Conservation (phyloP, 495 filamentous ascomycete genomes). For the Lasiosphaeria miniovina region DNA sequence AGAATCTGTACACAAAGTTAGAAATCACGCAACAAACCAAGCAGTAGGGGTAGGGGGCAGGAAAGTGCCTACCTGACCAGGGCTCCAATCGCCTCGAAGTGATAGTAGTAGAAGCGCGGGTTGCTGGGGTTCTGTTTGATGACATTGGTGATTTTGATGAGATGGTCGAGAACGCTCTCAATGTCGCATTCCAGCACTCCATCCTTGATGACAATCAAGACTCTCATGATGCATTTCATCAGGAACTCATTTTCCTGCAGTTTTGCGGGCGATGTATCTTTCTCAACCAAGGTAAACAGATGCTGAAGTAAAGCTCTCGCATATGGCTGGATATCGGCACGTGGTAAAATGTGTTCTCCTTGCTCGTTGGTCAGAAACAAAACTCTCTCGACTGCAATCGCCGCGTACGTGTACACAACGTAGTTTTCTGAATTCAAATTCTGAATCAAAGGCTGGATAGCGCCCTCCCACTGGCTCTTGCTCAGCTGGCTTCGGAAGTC, state of each 20-base stretch:
- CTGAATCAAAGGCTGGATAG: slow-evolving; percentile 84
- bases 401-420: slow-evolving; percentile 95
- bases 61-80: slow-evolving; percentile 62
- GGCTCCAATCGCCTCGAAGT: slow-evolving; percentile 95
- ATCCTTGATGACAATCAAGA: slow-evolving; percentile 89
- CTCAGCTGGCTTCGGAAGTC: slow-evolving; percentile 87
- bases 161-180: slow-evolving; percentile 69
- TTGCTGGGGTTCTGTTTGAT: slow-evolving; percentile 95
- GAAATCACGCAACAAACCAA: not conserved
- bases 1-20: slow-evolving; percentile 50
- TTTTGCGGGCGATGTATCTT: slow-evolving; percentile 77
- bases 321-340: slow-evolving; percentile 68
- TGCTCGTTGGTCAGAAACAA: slow-evolving; percentile 73
- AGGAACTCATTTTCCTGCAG: slow-evolving; percentile 98
- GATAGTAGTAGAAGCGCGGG: slow-evolving; percentile 96
- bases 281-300: slow-evolving; percentile 86
- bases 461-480: slow-evolving; percentile 80
- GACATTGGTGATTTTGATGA: slow-evolving; percentile 81
- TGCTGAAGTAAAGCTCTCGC: slow-evolving; percentile 85
- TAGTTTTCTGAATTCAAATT: slow-evolving; percentile 85
- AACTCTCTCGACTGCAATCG: slow-evolving; percentile 87
- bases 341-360: slow-evolving; percentile 70
- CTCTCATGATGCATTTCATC: slow-evolving; percentile 97
- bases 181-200: slow-evolving; percentile 59
- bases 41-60: not conserved